Base-by-base conservation (phyloP, 2,329 filamentous ascomycete species). In the Penicillium capsulatum region DNA sequence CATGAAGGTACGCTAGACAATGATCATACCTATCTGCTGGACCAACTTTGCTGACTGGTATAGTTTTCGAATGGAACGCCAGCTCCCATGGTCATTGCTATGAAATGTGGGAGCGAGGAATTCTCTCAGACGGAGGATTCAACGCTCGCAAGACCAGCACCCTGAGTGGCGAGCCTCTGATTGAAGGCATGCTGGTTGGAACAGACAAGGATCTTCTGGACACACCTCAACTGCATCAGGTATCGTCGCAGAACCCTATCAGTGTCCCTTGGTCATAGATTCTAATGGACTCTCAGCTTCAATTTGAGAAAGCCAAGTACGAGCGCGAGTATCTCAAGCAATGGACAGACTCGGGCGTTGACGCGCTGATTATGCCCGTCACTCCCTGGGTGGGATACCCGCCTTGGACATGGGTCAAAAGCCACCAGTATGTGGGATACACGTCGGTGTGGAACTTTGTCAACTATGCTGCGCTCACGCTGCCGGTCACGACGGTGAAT, bases 401-500 rank as follows among this genome's bases (percentile, higher is more conserved):
- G 24, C 55, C 58, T 20, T 61, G 52, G 31, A 47, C 51, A 7
- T 59, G 51, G 62, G 60, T 54, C 6, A 43, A 51, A 44, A 60
- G 51, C 43, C 57, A 48, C 34, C 58, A 54, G 45, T 68, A 57
- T 53, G 34, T 57, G 26, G 61, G 59, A 0, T 66, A 66, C 38
- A 65, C 61, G 2, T 52, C 50, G 13, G 45, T 65, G 42, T 60
- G 63, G 60, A 61, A 65, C 31, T 27, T 69, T 24, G 13, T 66
- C 14, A 51, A 68, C 17, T 62, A 59, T 36, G 52, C 63, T 5
- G 56, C 52, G 20, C 40, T 64, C 7, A 58, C 56, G 17, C 42
- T 67, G 35, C 62, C 63, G 5, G 76, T 76, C 2, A 60, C 62
- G 0, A 54, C 62, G 19, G 69, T 69, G 1, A 66, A 74, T 45